phyloP scores from a whole-genome alignment of 2,329 filamentous ascomycete species.

The Ophiostoma ulmi region DNA sequence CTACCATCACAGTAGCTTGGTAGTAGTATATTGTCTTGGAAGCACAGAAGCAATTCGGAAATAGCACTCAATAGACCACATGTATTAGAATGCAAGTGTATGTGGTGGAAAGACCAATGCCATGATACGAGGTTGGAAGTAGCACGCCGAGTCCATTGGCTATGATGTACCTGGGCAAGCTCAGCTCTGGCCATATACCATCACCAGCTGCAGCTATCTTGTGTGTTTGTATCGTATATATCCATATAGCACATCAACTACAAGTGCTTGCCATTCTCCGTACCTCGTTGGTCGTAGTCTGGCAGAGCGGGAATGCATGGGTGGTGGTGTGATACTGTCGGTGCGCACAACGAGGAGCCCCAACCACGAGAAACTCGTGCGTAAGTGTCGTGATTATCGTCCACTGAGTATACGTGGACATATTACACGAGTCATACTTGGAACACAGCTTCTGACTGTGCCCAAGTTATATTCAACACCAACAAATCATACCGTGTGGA shows the following conservation, averaged over 20 bases:
- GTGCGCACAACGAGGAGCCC: neutral
- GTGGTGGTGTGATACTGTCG: neutral
- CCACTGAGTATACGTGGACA: neutral
- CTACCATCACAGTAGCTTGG: neutral
- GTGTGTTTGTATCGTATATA: neutral
- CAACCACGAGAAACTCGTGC: constrained; percentile 1
- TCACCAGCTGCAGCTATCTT: neutral
- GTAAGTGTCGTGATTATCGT: neutral
- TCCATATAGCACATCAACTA: neutral
- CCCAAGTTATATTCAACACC: neutral
- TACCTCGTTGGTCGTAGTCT: neutral
- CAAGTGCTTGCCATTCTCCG: neutral
- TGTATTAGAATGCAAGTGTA: neutral
- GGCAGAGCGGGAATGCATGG: neutral
- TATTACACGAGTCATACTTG: neutral
- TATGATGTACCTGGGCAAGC: neutral
- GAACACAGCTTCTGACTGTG: neutral
- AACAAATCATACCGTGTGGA: neutral
- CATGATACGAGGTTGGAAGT: neutral
- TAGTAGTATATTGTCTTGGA: neutral
- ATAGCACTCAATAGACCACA: neutral
- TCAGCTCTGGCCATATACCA: neutral
- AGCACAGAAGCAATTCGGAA: neutral
- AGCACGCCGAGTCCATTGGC: neutral
- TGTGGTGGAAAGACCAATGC: neutral